Evolutionary conservation across 805 yeast species (phyloP).

Genomic region (Candida pseudoglaebosa): DNA sequence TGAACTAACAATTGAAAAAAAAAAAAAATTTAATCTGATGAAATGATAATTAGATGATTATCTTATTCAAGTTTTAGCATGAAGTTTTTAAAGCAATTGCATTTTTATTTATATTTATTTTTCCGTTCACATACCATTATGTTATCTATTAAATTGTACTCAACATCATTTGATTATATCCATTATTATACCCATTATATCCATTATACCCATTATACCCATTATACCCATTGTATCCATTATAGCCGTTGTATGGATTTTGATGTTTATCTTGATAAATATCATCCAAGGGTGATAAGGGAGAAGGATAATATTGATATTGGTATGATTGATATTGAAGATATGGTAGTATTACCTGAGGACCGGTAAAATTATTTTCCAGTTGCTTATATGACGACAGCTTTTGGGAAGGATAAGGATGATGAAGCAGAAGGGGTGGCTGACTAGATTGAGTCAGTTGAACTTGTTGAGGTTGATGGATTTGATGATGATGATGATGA

Average conservation of each 20-base stretch:
- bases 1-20: too few species aligned
- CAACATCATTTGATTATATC: not conserved
- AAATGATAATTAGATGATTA: too few species aligned
- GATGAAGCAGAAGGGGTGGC: not conserved
- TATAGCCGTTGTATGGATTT: not conserved
- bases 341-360: not conserved
- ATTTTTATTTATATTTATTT: too few species aligned
- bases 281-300: constrained; percentile 1
- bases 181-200: not conserved
- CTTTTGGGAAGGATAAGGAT: too few species aligned
- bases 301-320: constrained; percentile 1
- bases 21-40: too few species aligned
- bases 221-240: not conserved
- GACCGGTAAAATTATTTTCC: too few species aligned
- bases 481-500: not conserved
- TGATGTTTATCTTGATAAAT: not conserved
- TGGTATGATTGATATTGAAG: not conserved
- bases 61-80: too few species aligned
- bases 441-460: not conserved
- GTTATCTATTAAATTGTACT: not conserved
- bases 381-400: too few species aligned
- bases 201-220: not conserved
- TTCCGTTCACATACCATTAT: too few species aligned
- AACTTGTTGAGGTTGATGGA: not conserved
- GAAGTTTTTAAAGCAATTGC: too few species aligned